Evolutionary conservation across 495 filamentous ascomycete species (phyloP).

Genomic region (Neurospora terricola): DNA sequence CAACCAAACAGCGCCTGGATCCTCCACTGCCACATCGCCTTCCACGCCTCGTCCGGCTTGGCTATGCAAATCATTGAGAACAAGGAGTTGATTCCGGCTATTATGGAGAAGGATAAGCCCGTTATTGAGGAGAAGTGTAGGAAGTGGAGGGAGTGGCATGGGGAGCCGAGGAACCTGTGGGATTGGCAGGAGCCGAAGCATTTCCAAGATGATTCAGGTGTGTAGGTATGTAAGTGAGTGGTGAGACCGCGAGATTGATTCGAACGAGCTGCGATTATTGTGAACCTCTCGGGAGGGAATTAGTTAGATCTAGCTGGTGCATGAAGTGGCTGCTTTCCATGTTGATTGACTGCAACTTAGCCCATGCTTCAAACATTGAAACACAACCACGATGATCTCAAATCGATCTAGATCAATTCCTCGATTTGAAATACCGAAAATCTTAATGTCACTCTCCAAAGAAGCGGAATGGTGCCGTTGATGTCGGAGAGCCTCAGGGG

Average conservation of each 20-base stretch:
- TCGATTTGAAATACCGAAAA: background rate
- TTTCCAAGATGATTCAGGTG: conserved; percentile 22
- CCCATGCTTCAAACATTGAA: background rate
- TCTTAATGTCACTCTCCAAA: background rate
- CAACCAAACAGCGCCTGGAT: conserved; percentile 22
- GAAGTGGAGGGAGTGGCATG: conserved; percentile 23
- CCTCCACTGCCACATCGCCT: conserved; percentile 33
- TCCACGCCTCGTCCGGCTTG: conserved; percentile 35
- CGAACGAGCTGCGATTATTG: background rate
- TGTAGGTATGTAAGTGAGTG: conserved; percentile 2
- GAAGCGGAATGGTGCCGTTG: background rate
- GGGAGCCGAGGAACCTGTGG: conserved; percentile 3
- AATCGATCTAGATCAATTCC: background rate
- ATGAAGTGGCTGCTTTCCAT: background rate
- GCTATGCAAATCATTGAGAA: conserved; percentile 35
- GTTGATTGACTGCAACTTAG: background rate
- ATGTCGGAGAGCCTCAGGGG: background rate
- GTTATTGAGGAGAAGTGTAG: conserved; percentile 19
- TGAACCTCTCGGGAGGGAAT: background rate
- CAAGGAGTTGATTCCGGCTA: conserved; percentile 15
- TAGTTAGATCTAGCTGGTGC: too few relatives aligned
- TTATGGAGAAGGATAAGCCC: conserved; percentile 11
- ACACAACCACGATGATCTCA: background rate
- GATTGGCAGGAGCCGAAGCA: conserved; percentile 7
- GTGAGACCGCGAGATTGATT: background rate